Evolutionary conservation across 1,284 basidiomycete species (phyloP), one percentile per base, ranked within the genome.

Genomic region (Heterobasidion irregulare): DNA sequence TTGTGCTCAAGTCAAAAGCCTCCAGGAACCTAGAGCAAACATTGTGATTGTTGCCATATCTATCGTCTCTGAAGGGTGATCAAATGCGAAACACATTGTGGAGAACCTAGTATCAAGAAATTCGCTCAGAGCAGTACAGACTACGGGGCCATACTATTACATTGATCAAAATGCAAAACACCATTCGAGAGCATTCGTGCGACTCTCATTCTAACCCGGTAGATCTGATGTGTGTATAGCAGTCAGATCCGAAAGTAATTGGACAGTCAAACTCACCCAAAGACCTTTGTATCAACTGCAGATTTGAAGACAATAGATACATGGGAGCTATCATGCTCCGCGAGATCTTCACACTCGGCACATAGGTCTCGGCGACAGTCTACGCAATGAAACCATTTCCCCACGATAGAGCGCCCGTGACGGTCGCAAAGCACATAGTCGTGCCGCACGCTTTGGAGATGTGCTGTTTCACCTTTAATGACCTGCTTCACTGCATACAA

Each of bases 391-490:
- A 12, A 41, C 38, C 38, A 41, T 41, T 41, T 41, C 38, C 38
- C 38, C 12, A 76, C 70, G 57, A 94, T 93, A 45, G 71, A 74
- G 18, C 72, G 76, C 76, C 90, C 81, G 66, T 89, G 91, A 51
- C 81, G 77, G 67, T 92, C 90, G 61, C 89, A 92, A 10, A 89
- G 68, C n/a, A 41, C 38, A n/a, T 41, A 6, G 2, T n/a, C n/a
- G n/a, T 41, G 38, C n/a, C 38, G 38, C n/a, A 41, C n/a, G 12
- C n/a, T n/a, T 41, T 41, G 38, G 8, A 41, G 38, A 41, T 41
- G n/a, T 10, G 38, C 38, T 41, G n/a, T 41, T n/a, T n/a, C 38
- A 41, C 38, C 7, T 41, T 10, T 7, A 41, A 10, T 41, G 38
- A n/a, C 38, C 38, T 41, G 6, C 38, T 41, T 41, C 5, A 10